These are phyloP conservation scores for Articulospora tetracladia DNA, from an alignment of 495 filamentous ascomycete species.

Conservation along the genomic window DNA sequence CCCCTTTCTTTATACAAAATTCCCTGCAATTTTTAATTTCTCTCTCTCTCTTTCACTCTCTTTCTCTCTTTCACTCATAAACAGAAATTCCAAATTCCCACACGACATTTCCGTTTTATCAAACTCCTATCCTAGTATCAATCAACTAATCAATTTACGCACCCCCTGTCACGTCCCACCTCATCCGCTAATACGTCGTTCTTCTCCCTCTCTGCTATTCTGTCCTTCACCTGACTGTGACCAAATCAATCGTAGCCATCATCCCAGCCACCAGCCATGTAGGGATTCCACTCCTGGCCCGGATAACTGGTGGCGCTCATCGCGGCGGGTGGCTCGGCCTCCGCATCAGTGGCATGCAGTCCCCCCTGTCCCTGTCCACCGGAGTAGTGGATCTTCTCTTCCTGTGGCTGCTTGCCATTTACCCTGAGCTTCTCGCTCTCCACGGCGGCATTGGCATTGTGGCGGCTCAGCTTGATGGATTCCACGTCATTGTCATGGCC, in stretches of 20 bases:
- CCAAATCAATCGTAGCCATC: slow-evolving; percentile 5
- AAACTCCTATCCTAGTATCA: too few relatives aligned
- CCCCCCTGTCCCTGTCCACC: slow-evolving; percentile 1
- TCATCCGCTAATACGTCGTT: too few relatives aligned
- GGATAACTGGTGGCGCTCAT: slow-evolving; percentile 82
- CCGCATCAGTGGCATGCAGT: background rate
- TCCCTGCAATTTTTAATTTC: background rate
- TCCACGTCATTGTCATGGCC: background rate
- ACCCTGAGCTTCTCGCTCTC: too few relatives aligned
- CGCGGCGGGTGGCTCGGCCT: slow-evolving; percentile 27
- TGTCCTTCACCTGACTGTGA: too few relatives aligned
- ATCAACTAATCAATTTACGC: too few relatives aligned
- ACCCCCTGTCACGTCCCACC: too few relatives aligned
- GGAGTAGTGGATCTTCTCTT: slow-evolving; percentile 11
- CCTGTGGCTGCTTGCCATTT: background rate
- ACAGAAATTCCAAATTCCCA: too few relatives aligned
- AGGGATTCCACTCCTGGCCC: slow-evolving; percentile 66
- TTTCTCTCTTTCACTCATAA: background rate
- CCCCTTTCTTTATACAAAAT: too few relatives aligned
- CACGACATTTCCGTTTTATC: too few relatives aligned
- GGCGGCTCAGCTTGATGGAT: too few relatives aligned
- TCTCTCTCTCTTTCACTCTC: background rate
- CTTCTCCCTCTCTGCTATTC: too few relatives aligned
- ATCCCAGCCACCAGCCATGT: slow-evolving; percentile 1
- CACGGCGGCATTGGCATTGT: background rate